phyloP scores from a whole-genome alignment of 2,329 filamentous ascomycete species.

The Didymella lethalis region DNA sequence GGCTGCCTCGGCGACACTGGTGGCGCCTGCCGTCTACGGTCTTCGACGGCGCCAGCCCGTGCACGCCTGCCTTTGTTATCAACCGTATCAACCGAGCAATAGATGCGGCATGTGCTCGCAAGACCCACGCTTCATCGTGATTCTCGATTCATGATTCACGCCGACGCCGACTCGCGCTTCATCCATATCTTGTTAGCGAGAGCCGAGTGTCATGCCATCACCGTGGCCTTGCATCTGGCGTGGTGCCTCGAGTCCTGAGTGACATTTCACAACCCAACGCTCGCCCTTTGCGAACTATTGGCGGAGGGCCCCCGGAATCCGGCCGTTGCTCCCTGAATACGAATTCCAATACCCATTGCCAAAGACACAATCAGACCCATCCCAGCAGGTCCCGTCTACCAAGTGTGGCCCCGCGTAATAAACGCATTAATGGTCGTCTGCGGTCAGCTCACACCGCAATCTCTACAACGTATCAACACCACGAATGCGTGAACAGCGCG shows the following conservation, averaged over 20 bases:
- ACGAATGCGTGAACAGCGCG: conserved; percentile 1
- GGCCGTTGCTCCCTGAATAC: conserved; percentile 12
- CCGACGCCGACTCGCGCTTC: background rate
- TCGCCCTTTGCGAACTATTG: conserved; percentile 5
- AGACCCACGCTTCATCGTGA: conserved; percentile 8
- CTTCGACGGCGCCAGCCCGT: conserved; percentile 14
- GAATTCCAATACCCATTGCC: conserved; percentile 11
- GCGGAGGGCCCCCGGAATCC: conserved; percentile 3
- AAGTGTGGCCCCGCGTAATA: background rate
- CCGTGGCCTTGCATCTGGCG: conserved; percentile 10
- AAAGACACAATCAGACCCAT: conserved; percentile 11
- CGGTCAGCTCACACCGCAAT: conserved; percentile 9
- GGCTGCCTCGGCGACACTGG: conserved; percentile 15
- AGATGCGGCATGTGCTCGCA: conserved; percentile 15
- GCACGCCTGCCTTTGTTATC: conserved; percentile 11
- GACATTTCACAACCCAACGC: conserved; percentile 6
- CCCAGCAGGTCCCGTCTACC: background rate
- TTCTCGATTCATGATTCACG: background rate
- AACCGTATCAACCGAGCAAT: conserved; percentile 13
- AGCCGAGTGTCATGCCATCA: background rate
- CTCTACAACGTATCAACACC: background rate
- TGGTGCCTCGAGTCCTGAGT: conserved; percentile 9
- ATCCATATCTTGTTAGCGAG: conserved; percentile 5
- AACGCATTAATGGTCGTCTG: conserved; percentile 10
- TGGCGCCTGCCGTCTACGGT: conserved; percentile 12